These are phyloP conservation scores for Neonectria ditissima DNA, from an alignment of 2,329 filamentous ascomycete genomes.

Conservation along the genomic window DNA sequence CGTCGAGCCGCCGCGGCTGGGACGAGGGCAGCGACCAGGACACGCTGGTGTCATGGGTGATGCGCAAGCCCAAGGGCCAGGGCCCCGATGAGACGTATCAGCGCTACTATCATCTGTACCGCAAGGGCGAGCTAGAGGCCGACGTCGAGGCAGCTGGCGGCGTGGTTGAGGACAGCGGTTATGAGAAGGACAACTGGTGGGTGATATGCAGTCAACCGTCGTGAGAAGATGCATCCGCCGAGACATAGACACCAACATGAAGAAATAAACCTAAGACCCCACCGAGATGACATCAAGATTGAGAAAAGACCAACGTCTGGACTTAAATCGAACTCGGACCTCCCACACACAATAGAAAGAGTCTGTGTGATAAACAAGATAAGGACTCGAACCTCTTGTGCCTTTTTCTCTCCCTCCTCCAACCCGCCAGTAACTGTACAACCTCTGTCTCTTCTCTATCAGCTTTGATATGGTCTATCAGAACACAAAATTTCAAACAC, in stretches of 20 bases:
- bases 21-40: constrained; percentile 86
- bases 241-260: constrained; percentile 9
- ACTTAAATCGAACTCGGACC: not conserved
- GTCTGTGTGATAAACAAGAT: constrained; percentile 26
- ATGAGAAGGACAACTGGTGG: constrained; percentile 99
- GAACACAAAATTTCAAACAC: constrained; percentile 26
- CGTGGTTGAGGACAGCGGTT: constrained; percentile 80
- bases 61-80: constrained; percentile 55
- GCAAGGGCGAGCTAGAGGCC: constrained; percentile 84
- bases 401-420: constrained; percentile 25
- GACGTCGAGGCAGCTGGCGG: constrained; percentile 83
- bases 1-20: constrained; percentile 88
- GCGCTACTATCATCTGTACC: constrained; percentile 95
- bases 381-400: constrained; percentile 20
- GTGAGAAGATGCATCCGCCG: constrained; percentile 28
- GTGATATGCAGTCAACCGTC: constrained; percentile 66
- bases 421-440: constrained; percentile 40
- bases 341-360: constrained; percentile 2
- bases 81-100: constrained; percentile 73
- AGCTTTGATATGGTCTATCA: constrained; percentile 34
- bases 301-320: not conserved
- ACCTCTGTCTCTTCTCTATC: constrained; percentile 28
- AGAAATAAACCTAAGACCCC: constrained; percentile 12
- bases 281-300: not conserved
- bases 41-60: constrained; percentile 95